Base-by-base conservation (phyloP, 345 rosid species). In the Tarenaya hassleriana region DNA sequence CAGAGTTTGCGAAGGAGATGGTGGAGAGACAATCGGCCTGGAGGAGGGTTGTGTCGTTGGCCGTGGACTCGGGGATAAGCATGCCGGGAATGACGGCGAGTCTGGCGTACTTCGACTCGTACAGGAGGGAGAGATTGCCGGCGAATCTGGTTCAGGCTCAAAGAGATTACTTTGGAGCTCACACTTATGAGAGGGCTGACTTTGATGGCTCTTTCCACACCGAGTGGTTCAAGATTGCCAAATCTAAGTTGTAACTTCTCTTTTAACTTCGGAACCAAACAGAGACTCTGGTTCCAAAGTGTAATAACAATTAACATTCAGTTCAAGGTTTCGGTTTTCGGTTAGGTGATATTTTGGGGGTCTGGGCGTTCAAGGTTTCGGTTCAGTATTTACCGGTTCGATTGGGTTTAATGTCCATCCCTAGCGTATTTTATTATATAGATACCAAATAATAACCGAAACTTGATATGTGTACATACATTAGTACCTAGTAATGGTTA, bases 131-230 rank as follows among this genome's bases (percentile, higher is more conserved):
- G 14, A 74, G 91, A 41, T 52, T 87, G 73, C 95, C 98, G 0
- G 96, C 98, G 21, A 92, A 92, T 73, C 73, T 92, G 58, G 96
- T 92, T 33, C 98, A 92, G 73, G 98, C 98, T 34, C 98, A 92
- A 55, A 62, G 96, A 45, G 98, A 92, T 43, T 92, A 88, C 56
- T 92, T 92, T 57, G 98, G 96, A 16, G 98, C 98, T 52, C 98
- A 92, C 60, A 92, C 98, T 5, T 92, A 92, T 61, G 98, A 92
- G 56, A 78, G 98, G 80, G 67, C 74, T 58, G 98, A 92, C 59
- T 46, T 77, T 53, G 94, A 87, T 59, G 98, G 98, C 32, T 70
- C 94, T 39, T 92, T 83, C 86, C 96, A 92, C 34, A 87, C 96
- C 0, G 98, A 92, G 62, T 92, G 98, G 98, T 91, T 84, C 78